Percentiles rank a stretch among this genome's conserved stretches.
phyloP scores from a whole-genome alignment of 1,284 basidiomycete genomes.

The Pseudozyma sp. region DNA sequence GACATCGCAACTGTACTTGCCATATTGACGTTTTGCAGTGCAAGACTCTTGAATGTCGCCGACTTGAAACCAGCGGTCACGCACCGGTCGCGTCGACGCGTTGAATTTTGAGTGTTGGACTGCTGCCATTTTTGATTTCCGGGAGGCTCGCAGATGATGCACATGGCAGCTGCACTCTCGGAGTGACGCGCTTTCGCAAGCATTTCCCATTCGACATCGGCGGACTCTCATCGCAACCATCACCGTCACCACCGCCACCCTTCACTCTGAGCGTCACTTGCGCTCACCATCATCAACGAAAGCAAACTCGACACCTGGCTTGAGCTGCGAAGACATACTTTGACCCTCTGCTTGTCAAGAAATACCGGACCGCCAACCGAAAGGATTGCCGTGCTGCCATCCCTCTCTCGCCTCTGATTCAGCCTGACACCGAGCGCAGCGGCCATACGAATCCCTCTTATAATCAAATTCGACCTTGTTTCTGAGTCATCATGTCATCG shows the following conservation, averaged over 20 bases:
- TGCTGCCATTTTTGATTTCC: constrained; percentile 5
- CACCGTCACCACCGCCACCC: neutral
- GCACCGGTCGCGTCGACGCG: constrained; percentile 41
- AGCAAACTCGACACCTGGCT: neutral
- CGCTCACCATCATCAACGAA: neutral
- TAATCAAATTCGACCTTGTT: no score
- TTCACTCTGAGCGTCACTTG: no score
- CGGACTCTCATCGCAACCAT: constrained; percentile 1
- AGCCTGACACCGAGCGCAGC: no score
- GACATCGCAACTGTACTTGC: neutral
- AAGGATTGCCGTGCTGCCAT: no score
- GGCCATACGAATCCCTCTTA: no score
- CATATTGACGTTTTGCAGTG: neutral
- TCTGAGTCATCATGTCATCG: constrained; percentile 16
- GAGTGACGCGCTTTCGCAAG: neutral
- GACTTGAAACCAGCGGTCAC: constrained; percentile 5
- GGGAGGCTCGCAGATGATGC: constrained; percentile 5
- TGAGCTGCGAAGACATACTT: no score
- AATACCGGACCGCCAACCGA: no score
- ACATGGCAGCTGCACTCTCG: neutral
- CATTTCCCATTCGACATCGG: neutral
- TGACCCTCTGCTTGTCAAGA: no score
- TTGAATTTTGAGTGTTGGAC: neutral
- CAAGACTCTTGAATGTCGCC: no score
- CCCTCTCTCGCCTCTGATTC: no score